Evolutionary conservation across 192 early-diverging fungal genomes (phyloP).

Genomic region (Mortierella alpina): DNA sequence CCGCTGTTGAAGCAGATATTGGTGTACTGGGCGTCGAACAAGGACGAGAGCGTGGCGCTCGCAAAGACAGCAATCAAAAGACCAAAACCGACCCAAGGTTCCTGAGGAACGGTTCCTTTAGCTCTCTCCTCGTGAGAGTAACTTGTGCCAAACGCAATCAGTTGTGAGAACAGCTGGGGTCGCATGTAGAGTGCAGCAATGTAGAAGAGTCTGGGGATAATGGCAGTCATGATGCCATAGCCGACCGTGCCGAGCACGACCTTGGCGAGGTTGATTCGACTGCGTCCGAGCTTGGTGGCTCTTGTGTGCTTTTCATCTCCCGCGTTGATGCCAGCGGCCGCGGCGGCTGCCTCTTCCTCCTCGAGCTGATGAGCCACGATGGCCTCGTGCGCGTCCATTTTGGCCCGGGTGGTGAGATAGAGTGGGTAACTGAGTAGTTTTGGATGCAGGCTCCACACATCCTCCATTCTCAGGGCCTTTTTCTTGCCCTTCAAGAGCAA

Average conservation of each 20-base stretch:
- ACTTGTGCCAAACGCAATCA: conserved; percentile 28
- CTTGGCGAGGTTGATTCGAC: conserved; percentile 19
- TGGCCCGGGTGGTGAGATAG: conserved; percentile 42
- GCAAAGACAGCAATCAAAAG: conserved; percentile 32
- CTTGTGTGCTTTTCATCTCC: not conserved
- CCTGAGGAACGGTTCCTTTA: not conserved
- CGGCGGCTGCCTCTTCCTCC: not conserved
- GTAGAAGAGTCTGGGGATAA: conserved; percentile 18
- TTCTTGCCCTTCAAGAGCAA: conserved; percentile 45
- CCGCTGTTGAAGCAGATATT: conserved; percentile 39
- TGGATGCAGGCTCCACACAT: conserved; percentile 42
- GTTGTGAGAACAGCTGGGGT: conserved; percentile 22
- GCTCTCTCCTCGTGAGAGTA: conserved; percentile 2
- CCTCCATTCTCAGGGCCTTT: conserved; percentile 41
- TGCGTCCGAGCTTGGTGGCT: conserved; percentile 9
- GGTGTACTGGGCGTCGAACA: conserved; percentile 42
- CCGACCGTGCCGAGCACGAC: conserved; percentile 29
- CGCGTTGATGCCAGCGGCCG: not conserved
- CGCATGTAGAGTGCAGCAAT: conserved; percentile 17
- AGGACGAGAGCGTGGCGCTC: not conserved
- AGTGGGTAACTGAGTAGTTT: conserved; percentile 47
- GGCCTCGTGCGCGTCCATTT: conserved; percentile 43
- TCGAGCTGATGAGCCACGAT: conserved; percentile 17
- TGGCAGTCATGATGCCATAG: conserved; percentile 24
- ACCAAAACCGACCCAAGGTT: conserved; percentile 28